phyloP scores from a whole-genome alignment of 768 basidiomycete genomes.

The Pulveroboletus sp. region DNA sequence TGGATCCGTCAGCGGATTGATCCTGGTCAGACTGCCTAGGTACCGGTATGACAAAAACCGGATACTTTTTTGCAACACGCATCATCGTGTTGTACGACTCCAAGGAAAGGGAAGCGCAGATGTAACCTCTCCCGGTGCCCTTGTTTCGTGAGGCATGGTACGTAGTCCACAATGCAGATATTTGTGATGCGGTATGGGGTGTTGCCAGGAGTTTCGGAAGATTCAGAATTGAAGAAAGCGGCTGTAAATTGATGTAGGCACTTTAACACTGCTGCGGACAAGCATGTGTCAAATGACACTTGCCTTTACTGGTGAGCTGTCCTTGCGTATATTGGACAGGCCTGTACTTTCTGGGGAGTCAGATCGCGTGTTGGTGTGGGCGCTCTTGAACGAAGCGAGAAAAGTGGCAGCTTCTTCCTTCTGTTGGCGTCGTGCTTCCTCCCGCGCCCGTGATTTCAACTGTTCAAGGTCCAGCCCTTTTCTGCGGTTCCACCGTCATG shows the following conservation, averaged over 20 bases:
- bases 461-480: conserved; percentile 41
- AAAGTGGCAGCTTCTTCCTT: conserved; percentile 16
- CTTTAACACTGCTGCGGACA: not conserved
- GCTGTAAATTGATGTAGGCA: conserved; percentile 43
- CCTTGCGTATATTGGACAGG: conserved; percentile 41
- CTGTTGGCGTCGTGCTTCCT: conserved; percentile 33
- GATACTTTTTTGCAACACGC: conserved; percentile 58
- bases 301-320: conserved; percentile 68
- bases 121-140: conserved; percentile 78
- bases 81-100: conserved; percentile 73
- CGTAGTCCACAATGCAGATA: conserved; percentile 83
- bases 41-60: conserved; percentile 80
- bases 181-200: conserved; percentile 69
- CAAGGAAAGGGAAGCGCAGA: conserved; percentile 80
- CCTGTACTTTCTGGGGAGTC: conserved; percentile 4
- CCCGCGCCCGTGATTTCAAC: conserved; percentile 29
- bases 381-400: conserved; percentile 14
- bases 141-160: conserved; percentile 83
- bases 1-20: conserved; percentile 31
- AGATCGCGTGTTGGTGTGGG: conserved; percentile 6
- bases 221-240: conserved; percentile 80
- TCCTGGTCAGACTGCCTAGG: conserved; percentile 43
- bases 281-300: conserved; percentile 12
- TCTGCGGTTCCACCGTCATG: conserved; percentile 29
- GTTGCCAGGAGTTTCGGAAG: conserved; percentile 61